Evolutionary conservation across 2,329 filamentous ascomycete genomes (phyloP), one percentile per base, ranked within the genome.

Genomic region (Alternaria triticina): DNA sequence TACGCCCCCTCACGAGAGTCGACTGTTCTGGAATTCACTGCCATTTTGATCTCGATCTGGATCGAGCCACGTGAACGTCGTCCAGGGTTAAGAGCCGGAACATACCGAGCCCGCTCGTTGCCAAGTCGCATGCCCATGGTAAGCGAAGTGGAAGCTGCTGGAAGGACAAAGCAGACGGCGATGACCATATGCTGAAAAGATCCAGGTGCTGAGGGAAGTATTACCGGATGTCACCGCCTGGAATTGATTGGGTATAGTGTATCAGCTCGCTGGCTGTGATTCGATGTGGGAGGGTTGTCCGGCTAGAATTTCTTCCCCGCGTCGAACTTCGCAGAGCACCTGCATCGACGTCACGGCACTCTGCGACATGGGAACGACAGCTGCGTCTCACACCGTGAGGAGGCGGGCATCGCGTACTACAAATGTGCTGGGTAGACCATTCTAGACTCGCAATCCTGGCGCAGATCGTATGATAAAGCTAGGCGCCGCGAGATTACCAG

Each of bases 341-440:
- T 52, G 49, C 13, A 22, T 52, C 30, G 13, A 36, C 49, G 49
- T 52, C 49, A 52, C 49, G 36, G 52, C 52, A 61, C 58, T 40
- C 44, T 33, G 13, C 58, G 50, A 61, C 58, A 50, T 51, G 52
- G 45, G 17, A 17, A 57, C 51, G 47, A 57, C 23, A 27, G 17
- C 23, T 25, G 33, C 33, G 44, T 54, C 50, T 59, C 33, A 62
- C 60, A 45, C 51, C 50, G 50, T 28, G 43, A 20, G 22, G 30
- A 25, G 13, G 22, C 25, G 33, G 56, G 17, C 25, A 23, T 54
- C 15, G 56, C 49, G 56, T 51, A 43, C 33, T 17, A 28, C 30
- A 28, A 52, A 13, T 52, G 49, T n/a, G 12, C 12, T 25, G 30
- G 33, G 49, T 28, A 27, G 44, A 23, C 27, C 56, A n/a, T 45